A percentile compares a stretch with the other conserved stretches of the same genome.
phyloP scores from a whole-genome alignment of 345 rosid genomes.

The Luvunga scandens region DNA sequence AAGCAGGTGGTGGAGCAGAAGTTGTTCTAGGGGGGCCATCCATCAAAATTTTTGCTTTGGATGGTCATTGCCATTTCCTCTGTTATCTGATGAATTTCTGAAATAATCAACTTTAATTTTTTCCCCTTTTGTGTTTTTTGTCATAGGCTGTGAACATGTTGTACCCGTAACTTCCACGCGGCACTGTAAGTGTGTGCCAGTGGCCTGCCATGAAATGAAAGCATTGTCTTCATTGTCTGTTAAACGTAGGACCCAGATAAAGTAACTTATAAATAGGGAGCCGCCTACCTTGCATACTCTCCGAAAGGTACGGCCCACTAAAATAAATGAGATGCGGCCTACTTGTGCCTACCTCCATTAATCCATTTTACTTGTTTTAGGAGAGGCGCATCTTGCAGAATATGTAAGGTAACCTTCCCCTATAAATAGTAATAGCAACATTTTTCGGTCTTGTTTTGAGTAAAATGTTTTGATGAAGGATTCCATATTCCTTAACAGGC shows the following conservation, averaged over 20 bases:
- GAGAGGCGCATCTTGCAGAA: no score
- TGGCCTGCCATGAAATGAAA: background rate
- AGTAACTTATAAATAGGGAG: background rate
- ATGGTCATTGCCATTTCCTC: background rate
- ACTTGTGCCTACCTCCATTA: no score
- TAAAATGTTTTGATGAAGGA: background rate
- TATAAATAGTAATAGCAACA: no score
- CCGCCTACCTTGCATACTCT: no score
- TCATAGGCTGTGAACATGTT: background rate
- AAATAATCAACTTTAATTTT: background rate
- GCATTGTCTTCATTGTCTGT: background rate
- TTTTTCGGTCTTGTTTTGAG: background rate
- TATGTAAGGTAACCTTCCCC: no score
- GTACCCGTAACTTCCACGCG: background rate
- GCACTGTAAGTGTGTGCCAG: background rate
- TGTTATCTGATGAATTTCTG: background rate
- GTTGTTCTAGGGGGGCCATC: background rate
- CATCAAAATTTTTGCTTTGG: background rate
- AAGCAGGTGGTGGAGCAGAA: background rate
- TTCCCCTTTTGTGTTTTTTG: background rate
- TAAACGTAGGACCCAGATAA: background rate
- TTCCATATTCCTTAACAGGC: no score
- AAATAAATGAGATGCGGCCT: no score
- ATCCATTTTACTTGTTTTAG: no score
- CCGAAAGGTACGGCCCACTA: no score